Conservation (phyloP, 2,329 filamentous ascomycete species). For the Dryadomyces quercus-mongolicae region DNA sequence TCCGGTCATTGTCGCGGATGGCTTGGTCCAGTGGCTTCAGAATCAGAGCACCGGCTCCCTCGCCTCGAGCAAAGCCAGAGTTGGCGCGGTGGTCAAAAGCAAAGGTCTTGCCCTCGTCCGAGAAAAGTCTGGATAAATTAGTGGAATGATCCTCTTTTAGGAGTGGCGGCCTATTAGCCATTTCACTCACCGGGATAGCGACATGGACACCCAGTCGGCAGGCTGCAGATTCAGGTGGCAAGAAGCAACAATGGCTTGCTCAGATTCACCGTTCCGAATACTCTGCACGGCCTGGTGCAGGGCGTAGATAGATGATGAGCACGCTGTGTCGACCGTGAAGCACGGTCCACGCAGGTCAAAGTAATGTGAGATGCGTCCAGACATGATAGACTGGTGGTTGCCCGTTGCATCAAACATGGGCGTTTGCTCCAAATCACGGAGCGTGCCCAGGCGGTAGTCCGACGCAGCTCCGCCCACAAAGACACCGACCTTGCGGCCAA, state of each 20-base stretch:
- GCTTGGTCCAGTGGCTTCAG: slow-evolving; percentile 26
- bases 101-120: slow-evolving; percentile 14
- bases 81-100: slow-evolving; percentile 27
- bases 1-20: slow-evolving; percentile 8
- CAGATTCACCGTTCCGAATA: slow-evolving; percentile 14
- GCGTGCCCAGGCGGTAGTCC: slow-evolving; percentile 30
- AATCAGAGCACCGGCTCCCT: slow-evolving; percentile 27
- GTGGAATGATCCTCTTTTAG: too few species aligned
- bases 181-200: background rate
- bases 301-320: slow-evolving; percentile 22
- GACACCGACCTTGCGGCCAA: slow-evolving; percentile 36
- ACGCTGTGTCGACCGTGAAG: slow-evolving; percentile 25
- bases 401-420: slow-evolving; percentile 6
- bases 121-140: slow-evolving; percentile 5
- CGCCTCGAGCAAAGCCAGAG: slow-evolving; percentile 31
- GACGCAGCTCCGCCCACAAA: slow-evolving; percentile 35
- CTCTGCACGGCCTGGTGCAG: slow-evolving; percentile 19
- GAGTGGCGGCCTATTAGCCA: too few species aligned
- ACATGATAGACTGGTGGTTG: slow-evolving; percentile 18
- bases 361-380: slow-evolving; percentile 23
- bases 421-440: slow-evolving; percentile 27
- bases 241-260: slow-evolving; percentile 18
- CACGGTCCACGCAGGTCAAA: slow-evolving; percentile 24
- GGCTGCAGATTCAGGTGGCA: slow-evolving; percentile 18
- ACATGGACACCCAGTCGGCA: slow-evolving; percentile 7